Evolutionary conservation across 768 basidiomycete genomes (phyloP), one percentile per base, ranked within the genome.

Genomic region (Mrakia blollopis): DNA sequence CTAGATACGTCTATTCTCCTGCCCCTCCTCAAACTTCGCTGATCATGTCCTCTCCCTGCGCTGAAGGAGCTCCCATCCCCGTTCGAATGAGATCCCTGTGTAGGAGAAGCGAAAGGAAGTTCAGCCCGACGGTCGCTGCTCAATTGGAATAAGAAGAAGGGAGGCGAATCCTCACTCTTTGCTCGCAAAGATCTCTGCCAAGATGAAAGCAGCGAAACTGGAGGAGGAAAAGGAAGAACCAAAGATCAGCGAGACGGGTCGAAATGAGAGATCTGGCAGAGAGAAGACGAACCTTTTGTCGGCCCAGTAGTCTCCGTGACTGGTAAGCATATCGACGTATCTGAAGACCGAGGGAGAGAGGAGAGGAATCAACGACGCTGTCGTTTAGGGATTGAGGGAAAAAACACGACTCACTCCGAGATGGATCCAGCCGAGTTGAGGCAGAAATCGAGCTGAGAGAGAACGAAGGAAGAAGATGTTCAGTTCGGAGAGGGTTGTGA

Each of bases 401-500:
- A 14, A 71, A 28, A 47, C 14, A 37, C 57, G 32, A 65, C 37
- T 23, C 47, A 74, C 60, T 77, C 76, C 16, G 72, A 73, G 39
- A 77, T 67, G 21, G 65, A 32, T 18, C 76, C 76, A 0, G 44
- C 57, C 18, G 72, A 52, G 72, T 77, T 72, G 47, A 77, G 76
- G 71, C 47, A 73, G 39, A 77, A 77, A 28, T 73, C 72, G 60
- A 74, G 57, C 52, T 54, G 52, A 1, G 47, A 3, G 39, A 9
- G n/a, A n/a, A n/a, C n/a, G n/a, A 6, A 3, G 8, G 25, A 32
- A 21, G 50, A 39, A 25, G 57, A 32, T 28, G n/a, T n/a, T n/a
- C n/a, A n/a, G n/a, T n/a, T n/a, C n/a, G n/a, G n/a, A n/a, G n/a
- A n/a, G n/a, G n/a, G n/a, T n/a, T n/a, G n/a, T n/a, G n/a, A n/a